phyloP scores from a whole-genome alignment of 225 moss, liverwort and hornwort species.

The Asterella californica region DNA sequence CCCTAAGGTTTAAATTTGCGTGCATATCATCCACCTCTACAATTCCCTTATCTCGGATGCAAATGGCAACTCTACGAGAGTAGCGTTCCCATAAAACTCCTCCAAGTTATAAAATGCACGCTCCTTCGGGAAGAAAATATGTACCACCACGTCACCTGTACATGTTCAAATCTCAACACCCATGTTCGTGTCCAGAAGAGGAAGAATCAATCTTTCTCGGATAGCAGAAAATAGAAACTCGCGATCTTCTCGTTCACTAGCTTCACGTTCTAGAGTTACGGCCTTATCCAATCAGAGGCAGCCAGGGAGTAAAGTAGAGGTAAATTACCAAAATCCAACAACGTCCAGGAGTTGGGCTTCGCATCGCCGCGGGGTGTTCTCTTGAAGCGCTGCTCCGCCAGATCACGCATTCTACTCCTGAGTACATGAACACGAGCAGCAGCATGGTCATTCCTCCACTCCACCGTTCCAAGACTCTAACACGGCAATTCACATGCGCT shows the following conservation, averaged over 20 bases:
- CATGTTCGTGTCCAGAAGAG: neutral
- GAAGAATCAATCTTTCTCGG: neutral
- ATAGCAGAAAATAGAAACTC: neutral
- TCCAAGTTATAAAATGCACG: conserved; percentile 77
- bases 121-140: conserved; percentile 86
- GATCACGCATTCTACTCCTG: conserved; percentile 69
- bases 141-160: conserved; percentile 81
- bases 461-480: too few relatives aligned
- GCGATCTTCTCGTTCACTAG: too few relatives aligned
- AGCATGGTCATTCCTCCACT: neutral
- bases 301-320: neutral
- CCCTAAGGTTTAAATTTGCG: neutral
- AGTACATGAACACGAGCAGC: conserved; percentile 1
- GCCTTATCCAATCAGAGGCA: too few relatives aligned
- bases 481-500: too few relatives aligned
- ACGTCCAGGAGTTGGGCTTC: conserved; percentile 80
- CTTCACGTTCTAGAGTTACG: too few relatives aligned
- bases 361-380: conserved; percentile 57
- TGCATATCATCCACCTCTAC: neutral
- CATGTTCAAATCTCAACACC: neutral
- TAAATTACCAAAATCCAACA: conserved; percentile 67
- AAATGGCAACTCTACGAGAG: conserved; percentile 67
- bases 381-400: conserved; percentile 64
- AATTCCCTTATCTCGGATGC: conserved; percentile 24
- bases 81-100: conserved; percentile 87